phyloP scores from a whole-genome alignment of 1,284 basidiomycete genomes.

The Agroathelia rolfsii region DNA sequence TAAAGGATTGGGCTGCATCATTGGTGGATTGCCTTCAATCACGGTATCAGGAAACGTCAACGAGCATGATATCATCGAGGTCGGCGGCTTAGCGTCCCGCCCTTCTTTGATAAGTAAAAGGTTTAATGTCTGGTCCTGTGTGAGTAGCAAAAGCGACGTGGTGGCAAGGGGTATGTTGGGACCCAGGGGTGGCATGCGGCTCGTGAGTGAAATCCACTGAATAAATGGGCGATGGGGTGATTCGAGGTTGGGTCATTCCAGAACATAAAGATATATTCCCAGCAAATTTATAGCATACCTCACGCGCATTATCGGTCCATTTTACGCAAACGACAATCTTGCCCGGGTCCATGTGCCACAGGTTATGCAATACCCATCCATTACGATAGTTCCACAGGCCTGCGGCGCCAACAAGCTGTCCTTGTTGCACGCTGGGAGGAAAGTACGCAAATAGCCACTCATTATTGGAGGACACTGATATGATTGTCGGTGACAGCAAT shows the following conservation, averaged over 20 bases:
- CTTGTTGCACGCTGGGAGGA: conserved; percentile 44
- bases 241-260: conserved; percentile 14
- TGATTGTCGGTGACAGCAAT: conserved; percentile 53
- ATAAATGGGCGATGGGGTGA: conserved; percentile 7
- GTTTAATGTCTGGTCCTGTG: conserved; percentile 41
- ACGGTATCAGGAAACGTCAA: conserved; percentile 27
- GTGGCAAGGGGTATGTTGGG: conserved; percentile 38
- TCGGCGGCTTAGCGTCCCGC: too few species aligned
- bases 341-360: conserved; percentile 40
- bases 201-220: conserved; percentile 40
- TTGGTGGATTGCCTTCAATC: conserved; percentile 22
- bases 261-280: too few species aligned
- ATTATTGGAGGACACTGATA: conserved; percentile 47
- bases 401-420: conserved; percentile 41
- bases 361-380: conserved; percentile 51
- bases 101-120: conserved; percentile 35
- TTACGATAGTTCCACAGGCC: conserved; percentile 64
- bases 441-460: conserved; percentile 69
- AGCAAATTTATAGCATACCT: conserved; percentile 31
- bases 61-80: conserved; percentile 38
- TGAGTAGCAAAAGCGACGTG: conserved; percentile 45
- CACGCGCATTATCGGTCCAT: conserved; percentile 52
- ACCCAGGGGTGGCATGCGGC: conserved; percentile 42
- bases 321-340: conserved; percentile 47
- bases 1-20: conserved; percentile 18